A percentile compares a stretch with the other conserved stretches of the same genome.
phyloP scores from a whole-genome alignment of 352 stramenopile genomes.

The Phytopythium mirpurense region DNA sequence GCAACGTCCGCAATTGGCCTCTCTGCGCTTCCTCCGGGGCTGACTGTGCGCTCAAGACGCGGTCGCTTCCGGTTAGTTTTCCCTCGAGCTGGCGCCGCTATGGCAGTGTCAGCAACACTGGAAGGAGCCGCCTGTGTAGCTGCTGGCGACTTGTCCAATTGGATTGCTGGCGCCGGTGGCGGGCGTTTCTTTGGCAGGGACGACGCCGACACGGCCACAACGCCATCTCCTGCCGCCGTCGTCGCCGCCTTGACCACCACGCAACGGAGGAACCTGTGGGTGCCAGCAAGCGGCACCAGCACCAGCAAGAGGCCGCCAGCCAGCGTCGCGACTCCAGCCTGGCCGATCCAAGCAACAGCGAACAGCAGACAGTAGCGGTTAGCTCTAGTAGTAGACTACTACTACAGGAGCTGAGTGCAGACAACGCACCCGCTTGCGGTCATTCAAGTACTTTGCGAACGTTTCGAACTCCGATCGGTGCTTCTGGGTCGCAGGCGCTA shows the following conservation, averaged over 20 bases:
- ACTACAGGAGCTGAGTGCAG: too few relatives aligned
- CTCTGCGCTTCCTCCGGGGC: background rate
- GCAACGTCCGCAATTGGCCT: background rate
- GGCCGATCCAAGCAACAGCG: too few relatives aligned
- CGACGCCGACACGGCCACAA: constrained; percentile 3
- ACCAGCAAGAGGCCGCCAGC: constrained; percentile 37
- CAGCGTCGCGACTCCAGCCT: constrained; percentile 62
- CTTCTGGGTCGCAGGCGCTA: constrained; percentile 20
- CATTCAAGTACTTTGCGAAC: constrained; percentile 46
- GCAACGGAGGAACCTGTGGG: constrained; percentile 38
- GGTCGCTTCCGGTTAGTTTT: background rate
- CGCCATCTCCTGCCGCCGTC: background rate
- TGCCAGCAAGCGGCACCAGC: constrained; percentile 37
- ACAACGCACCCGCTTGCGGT: constrained; percentile 44
- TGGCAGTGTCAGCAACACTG: background rate
- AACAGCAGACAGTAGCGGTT: too few relatives aligned
- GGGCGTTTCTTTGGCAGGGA: constrained; percentile 1
- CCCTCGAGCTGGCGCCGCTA: background rate
- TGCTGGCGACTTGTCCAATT: background rate
- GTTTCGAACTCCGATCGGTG: constrained; percentile 32
- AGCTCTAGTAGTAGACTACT: too few relatives aligned
- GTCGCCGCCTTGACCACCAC: constrained; percentile 38
- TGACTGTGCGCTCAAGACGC: background rate
- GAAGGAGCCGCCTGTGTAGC: background rate
- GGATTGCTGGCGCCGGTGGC: background rate